A percentile compares a stretch with the other conserved stretches of the same genome.
phyloP scores from a whole-genome alignment of 106 monocot species.

The Allium cepa region DNA sequence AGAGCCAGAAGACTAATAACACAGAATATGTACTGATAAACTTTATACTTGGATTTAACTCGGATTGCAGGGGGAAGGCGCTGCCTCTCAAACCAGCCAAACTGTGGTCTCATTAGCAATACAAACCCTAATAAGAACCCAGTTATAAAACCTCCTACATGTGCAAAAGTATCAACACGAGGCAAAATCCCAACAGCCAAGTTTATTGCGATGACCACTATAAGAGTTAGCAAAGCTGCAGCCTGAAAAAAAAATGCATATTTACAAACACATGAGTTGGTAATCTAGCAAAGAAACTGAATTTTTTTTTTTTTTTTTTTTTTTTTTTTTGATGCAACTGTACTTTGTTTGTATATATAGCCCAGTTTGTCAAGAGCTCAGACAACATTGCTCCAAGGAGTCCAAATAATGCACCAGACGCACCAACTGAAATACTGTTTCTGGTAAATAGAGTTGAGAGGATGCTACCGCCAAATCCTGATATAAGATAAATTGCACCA shows the following conservation, averaged over 20 bases:
- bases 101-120: constrained; percentile 41
- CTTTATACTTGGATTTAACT: constrained; percentile 29
- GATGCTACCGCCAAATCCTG: constrained; percentile 54
- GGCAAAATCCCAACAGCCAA: constrained; percentile 58
- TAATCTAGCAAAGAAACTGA: neutral
- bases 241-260: constrained; percentile 19
- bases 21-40: constrained; percentile 25
- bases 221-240: constrained; percentile 34
- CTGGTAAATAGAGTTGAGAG: constrained; percentile 50
- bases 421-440: constrained; percentile 60
- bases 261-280: neutral
- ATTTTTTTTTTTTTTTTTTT: too few relatives aligned
- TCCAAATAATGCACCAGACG: constrained; percentile 73
- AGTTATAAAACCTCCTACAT: constrained; percentile 48
- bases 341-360: constrained; percentile 57
- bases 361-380: constrained; percentile 68
- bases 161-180: constrained; percentile 52
- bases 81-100: constrained; percentile 31
- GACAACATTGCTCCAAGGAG: constrained; percentile 76
- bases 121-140: constrained; percentile 62
- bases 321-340: neutral
- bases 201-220: constrained; percentile 38
- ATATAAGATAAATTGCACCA: constrained; percentile 45
- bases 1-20: constrained; percentile 19
- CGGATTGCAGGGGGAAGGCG: constrained; percentile 21